A percentile compares a stretch with the other conserved stretches of the same genome.
Conservation (phyloP, 192 early-diverging fungal species). For the Gonapodya prolifera region DNA sequence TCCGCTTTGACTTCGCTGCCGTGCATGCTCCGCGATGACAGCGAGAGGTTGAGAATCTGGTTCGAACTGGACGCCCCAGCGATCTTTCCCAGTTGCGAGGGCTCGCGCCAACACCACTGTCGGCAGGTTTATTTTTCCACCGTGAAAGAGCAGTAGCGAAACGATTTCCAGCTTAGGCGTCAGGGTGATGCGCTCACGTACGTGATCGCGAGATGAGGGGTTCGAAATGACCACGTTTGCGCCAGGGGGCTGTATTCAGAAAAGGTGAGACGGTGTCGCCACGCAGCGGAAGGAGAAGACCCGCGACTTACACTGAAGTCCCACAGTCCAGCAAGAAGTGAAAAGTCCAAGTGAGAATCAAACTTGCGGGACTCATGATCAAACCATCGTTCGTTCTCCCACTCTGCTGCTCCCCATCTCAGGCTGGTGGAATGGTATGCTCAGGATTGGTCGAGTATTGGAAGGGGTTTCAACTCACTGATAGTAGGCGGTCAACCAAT, state of each 20-base stretch:
- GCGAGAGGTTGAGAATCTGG: not conserved
- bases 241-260: not conserved
- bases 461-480: too few species aligned
- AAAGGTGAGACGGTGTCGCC: too few species aligned
- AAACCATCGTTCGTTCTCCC: not conserved
- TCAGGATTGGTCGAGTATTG: too few species aligned
- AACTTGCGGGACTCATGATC: not conserved
- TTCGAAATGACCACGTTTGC: not conserved
- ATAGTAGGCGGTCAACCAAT: not conserved
- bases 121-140: not conserved
- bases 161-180: not conserved
- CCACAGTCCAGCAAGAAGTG: not conserved
- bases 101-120: not conserved
- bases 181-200: not conserved
- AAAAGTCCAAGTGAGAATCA: not conserved
- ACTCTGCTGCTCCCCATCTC: not conserved
- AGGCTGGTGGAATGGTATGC: too few species aligned
- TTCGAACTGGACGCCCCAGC: not conserved
- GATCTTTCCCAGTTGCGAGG: not conserved
- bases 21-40: not conserved
- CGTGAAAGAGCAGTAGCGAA: not conserved
- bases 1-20: not conserved
- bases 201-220: not conserved
- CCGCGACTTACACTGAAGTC: not conserved
- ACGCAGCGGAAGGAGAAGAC: not conserved